Evolutionary conservation across 2,329 filamentous ascomycete species (phyloP).

Genomic region (Colletotrichum scovillei): DNA sequence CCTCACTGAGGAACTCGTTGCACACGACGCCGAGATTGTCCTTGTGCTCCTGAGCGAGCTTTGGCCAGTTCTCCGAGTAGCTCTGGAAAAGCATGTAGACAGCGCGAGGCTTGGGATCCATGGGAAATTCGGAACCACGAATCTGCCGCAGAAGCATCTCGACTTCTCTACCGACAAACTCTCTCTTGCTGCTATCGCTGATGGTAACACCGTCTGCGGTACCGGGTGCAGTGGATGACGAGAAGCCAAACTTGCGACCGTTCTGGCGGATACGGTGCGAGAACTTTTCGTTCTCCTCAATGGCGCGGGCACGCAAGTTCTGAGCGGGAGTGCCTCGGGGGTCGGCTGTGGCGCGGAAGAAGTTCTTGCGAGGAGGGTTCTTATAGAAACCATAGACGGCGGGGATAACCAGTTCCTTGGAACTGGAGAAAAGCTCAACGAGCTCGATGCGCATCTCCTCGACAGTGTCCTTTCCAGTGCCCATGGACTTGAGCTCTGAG

Average conservation of each 20-base stretch:
- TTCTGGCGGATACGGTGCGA: conserved; percentile 60
- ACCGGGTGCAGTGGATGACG: conserved; percentile 36
- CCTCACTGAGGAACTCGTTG: conserved; percentile 63
- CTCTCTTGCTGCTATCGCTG: conserved; percentile 55
- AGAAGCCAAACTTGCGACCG: conserved; percentile 61
- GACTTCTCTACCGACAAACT: conserved; percentile 60
- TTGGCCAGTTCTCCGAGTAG: conserved; percentile 64
- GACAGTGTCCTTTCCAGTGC: conserved; percentile 61
- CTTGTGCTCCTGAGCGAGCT: conserved; percentile 64
- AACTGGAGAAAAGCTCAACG: conserved; percentile 63
- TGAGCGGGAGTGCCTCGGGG: conserved; percentile 63
- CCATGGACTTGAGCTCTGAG: conserved; percentile 60
- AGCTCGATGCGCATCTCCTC: conserved; percentile 66
- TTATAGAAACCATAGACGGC: conserved; percentile 67
- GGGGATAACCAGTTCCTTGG: conserved; percentile 64
- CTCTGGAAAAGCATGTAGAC: conserved; percentile 66
- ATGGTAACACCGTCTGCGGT: conserved; percentile 39
- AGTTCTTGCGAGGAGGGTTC: conserved; percentile 62
- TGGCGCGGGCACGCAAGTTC: conserved; percentile 61
- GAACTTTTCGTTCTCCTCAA: conserved; percentile 64
- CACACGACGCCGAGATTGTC: conserved; percentile 65
- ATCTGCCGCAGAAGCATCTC: conserved; percentile 62
- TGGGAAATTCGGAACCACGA: conserved; percentile 63
- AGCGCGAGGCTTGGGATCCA: conserved; percentile 63
- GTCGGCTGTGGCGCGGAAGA: conserved; percentile 61